Conservation (phyloP, 306 rosid genomes). For the Ormosia semicastrata region DNA sequence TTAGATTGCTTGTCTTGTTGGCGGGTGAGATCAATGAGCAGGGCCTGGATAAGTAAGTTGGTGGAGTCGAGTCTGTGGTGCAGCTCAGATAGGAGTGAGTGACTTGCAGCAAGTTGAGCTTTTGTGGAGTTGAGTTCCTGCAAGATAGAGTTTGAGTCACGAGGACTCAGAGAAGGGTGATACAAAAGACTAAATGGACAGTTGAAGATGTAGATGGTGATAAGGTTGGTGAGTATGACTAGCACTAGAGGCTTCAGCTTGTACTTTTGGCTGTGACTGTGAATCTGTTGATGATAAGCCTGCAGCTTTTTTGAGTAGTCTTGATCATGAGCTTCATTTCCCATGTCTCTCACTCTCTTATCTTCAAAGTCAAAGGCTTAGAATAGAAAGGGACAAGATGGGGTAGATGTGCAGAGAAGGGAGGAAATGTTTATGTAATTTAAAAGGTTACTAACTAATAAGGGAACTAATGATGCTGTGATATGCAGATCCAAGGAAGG, state of each 20-base stretch:
- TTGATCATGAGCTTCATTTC: constrained; percentile 34
- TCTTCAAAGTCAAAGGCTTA: neutral
- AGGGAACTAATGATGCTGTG: neutral
- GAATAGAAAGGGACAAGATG: neutral
- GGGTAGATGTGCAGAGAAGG: neutral
- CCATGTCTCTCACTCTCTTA: constrained; percentile 27
- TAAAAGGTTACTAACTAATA: neutral
- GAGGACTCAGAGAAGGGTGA: constrained; percentile 13
- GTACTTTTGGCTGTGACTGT: constrained; percentile 13
- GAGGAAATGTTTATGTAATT: neutral
- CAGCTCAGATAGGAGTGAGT: constrained; percentile 37
- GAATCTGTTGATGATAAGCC: neutral
- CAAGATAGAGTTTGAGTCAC: constrained; percentile 24
- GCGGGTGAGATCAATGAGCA: constrained; percentile 45
- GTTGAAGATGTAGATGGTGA: constrained; percentile 43
- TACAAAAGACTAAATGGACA: constrained; percentile 31
- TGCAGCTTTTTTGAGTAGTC: constrained; percentile 34
- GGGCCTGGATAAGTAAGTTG: constrained; percentile 45
- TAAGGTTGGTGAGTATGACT: constrained; percentile 43
- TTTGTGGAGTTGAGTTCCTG: constrained; percentile 44
- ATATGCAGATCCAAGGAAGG: constrained; percentile 24
- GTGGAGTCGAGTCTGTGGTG: constrained; percentile 45
- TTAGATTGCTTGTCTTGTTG: constrained; percentile 34
- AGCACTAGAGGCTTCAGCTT: constrained; percentile 33
- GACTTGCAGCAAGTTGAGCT: constrained; percentile 40